Evolutionary conservation across 2,329 filamentous ascomycete species (phyloP).

Genomic region (Conoideocrella luteorostrata): DNA sequence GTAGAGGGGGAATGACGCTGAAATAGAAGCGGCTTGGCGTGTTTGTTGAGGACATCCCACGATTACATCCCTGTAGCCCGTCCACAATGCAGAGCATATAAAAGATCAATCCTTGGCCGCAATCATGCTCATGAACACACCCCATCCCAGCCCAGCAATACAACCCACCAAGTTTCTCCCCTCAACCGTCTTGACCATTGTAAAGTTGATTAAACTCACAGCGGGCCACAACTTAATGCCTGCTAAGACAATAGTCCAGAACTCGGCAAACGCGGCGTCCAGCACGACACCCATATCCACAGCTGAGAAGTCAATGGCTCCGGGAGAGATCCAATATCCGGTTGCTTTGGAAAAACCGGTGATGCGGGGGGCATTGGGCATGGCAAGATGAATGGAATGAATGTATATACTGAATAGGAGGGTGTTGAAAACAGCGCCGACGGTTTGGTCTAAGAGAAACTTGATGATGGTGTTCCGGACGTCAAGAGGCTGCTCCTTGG

Average conservation of each 20-base stretch:
- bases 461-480: conserved; percentile 61
- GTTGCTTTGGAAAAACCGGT: conserved; percentile 28
- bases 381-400: conserved; percentile 47
- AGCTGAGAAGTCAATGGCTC: conserved; percentile 35
- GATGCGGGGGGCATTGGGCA: conserved; percentile 33
- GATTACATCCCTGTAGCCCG: no score
- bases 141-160: conserved; percentile 66
- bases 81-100: no score
- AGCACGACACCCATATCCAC: conserved; percentile 41
- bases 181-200: conserved; percentile 62
- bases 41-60: no score
- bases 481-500: conserved; percentile 35
- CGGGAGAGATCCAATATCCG: conserved; percentile 29
- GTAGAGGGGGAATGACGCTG: no score
- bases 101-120: conserved; percentile 26
- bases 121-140: conserved; percentile 65
- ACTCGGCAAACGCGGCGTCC: conserved; percentile 44
- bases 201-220: conserved; percentile 65
- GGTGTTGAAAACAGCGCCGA: conserved; percentile 60
- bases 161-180: conserved; percentile 65
- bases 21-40: no score
- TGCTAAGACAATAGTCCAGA: conserved; percentile 58
- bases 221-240: conserved; percentile 65
- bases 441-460: conserved; percentile 61
- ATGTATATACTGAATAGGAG: conserved; percentile 56